Evolutionary conservation across 2,329 filamentous ascomycete genomes (phyloP), one percentile per base, ranked within the genome.

Genomic region (Ophiobolus disseminans): DNA sequence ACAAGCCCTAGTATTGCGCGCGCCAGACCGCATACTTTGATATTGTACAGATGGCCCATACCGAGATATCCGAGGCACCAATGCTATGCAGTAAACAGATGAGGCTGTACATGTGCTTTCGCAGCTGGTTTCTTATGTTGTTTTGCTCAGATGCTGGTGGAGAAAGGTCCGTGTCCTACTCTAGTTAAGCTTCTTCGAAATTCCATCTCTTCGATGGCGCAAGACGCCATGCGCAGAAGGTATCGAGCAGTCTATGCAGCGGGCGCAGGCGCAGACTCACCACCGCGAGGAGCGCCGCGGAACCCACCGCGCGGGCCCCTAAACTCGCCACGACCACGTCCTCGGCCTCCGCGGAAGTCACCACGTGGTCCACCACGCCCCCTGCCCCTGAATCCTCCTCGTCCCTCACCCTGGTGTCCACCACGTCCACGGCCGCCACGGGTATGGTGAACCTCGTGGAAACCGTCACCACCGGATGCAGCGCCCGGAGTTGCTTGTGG

Each of bases 371-470:
- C 69, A 41, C 72, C 72, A 46, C 73, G 66, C 39, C 84, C 82
- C 35, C 82, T 78, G 44, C 84, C 82, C 40, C 82, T 78, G 47
- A 79, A 80, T 62, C 79, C 79, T 46, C 81, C 81, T 44, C 78
- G 78, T 49, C 80, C 80, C 71, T 70, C 70, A 30, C 71, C 69
- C 26, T 70, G 62, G 51, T 64, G 54, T 39, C 69, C 68, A 34
- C 72, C 71, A 32, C 83, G 82, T 64, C 84, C 83, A 48, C 78
- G 75, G 63, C 73, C 71, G 32, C 73, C 72, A 20, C 72, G 72
- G 43, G 58, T 62, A 51, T 73, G 69, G 32, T 69, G 83, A 9
- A 91, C 88, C 64, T 87, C 84, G 50, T 87, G 85, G 79, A 91
- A 91, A 19, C 88, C 88, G 64, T 90, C 88, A 40, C 80, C 76